Percentiles rank a stretch among this genome's conserved stretches.
phyloP scores from a whole-genome alignment of 208 protist genomes.

The Tritrichomonas musculus region DNA sequence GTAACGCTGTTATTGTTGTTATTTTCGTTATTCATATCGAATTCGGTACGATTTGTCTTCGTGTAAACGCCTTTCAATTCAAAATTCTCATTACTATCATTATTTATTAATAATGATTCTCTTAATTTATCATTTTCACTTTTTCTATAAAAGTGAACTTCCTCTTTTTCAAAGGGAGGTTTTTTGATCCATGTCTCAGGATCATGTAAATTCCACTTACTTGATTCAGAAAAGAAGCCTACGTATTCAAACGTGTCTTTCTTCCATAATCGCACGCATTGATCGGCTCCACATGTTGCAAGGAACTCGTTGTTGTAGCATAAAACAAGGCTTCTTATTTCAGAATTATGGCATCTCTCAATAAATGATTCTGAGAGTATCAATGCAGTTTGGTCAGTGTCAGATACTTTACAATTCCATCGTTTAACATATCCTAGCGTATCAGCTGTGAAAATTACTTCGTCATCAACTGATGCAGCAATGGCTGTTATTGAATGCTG shows the following conservation, averaged over 20 bases:
- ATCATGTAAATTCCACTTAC: background rate
- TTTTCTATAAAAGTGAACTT: background rate
- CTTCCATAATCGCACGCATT: background rate
- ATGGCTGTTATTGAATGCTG: background rate
- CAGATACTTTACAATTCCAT: background rate
- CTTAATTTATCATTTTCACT: too few species aligned
- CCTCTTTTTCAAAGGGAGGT: background rate
- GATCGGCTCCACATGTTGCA: constrained; percentile 3
- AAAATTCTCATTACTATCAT: too few species aligned
- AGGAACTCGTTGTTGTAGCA: background rate
- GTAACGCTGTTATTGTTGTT: too few species aligned
- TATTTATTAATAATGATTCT: too few species aligned
- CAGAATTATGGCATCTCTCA: background rate
- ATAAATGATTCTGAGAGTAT: background rate
- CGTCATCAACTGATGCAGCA: background rate
- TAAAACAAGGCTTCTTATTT: background rate
- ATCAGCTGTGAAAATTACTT: background rate
- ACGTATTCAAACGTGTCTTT: background rate
- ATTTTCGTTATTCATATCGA: too few species aligned
- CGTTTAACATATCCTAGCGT: background rate
- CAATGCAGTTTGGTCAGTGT: background rate
- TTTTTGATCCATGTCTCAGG: background rate
- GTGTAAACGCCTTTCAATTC: too few species aligned
- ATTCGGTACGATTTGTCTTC: too few species aligned
- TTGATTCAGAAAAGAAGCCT: background rate